A percentile compares a stretch with the other conserved stretches of the same genome.
These are phyloP conservation scores for Aurantiochytrium sp. DNA, from an alignment of 108 stramenopile genomes.

Conservation along the genomic window DNA sequence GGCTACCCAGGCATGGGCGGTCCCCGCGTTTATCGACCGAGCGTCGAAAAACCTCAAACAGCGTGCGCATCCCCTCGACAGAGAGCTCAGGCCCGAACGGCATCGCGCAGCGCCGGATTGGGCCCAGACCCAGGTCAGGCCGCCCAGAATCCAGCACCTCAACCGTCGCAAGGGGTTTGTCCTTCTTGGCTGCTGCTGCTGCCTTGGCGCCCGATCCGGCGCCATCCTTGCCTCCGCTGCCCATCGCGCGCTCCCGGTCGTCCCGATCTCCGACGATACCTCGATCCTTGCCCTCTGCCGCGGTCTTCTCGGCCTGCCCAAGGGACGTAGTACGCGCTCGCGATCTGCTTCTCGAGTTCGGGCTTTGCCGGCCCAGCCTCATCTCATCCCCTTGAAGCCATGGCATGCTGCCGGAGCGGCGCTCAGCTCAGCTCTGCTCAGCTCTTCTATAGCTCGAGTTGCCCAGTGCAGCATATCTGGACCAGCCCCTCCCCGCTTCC, in stretches of 20 bases:
- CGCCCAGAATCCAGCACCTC: neutral
- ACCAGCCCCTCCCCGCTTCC: too few species aligned
- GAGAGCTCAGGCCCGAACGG: neutral
- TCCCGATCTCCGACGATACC: too few species aligned
- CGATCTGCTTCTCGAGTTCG: too few species aligned
- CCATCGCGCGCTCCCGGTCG: neutral
- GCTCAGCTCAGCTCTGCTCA: too few species aligned
- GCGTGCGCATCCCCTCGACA: neutral
- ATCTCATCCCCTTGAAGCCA: too few species aligned
- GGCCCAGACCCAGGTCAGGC: neutral
- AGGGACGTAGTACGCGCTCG: too few species aligned
- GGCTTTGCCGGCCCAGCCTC: too few species aligned
- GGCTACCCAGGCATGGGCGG: neutral
- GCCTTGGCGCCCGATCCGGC: neutral
- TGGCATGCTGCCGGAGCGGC: too few species aligned
- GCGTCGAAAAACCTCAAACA: neutral
- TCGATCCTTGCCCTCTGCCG: too few species aligned
- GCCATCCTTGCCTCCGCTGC: neutral
- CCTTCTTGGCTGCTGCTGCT: neutral
- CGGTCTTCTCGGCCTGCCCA: too few species aligned
- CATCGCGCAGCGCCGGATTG: neutral
- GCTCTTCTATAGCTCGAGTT: too few species aligned
- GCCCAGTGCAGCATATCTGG: too few species aligned
- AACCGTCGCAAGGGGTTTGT: neutral
- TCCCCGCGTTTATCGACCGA: neutral